Base-by-base conservation (phyloP, 2,329 filamentous ascomycete species). In the Fusarium acutatum region DNA sequence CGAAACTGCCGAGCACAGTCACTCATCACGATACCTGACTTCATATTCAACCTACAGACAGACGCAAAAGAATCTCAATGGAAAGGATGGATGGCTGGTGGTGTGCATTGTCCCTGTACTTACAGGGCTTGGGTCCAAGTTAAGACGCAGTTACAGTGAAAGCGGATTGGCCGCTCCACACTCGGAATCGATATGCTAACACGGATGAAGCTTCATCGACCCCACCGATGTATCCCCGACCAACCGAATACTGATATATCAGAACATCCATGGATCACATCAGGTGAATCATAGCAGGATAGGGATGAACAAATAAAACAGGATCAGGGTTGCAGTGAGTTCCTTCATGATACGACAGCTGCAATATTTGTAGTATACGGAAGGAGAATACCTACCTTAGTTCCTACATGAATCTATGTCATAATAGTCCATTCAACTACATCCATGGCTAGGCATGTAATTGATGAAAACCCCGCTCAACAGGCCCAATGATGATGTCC, bases 121-220 rank as follows among this genome's bases (percentile, higher is more conserved):
- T 77, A 75, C 75, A 77, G 70, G 74, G 63, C 72, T 68, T 67
- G 46, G 44, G 60, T 69, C 40, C 44, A 69, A 64, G 60, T 59
- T 72, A 72, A n/a, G 60, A 54, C 70, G 68, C 64, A 58, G 74
- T 78, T 75, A 68, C 76, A 78, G 65, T 73, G 76, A 75, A 78
- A 77, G 76, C 76, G 76, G 74, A 78, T 78, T 78, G 76, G 75
- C 64, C 61, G 64, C 75, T 76, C 75, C 76, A 74, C 74, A 78
- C 58, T 69, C 44, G 35, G 28, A 64, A 50, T 64, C 43, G 64
- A 69, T 64, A 59, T 72, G 63, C 68, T 74, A 72, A 68, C 72
- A 64, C 61, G 60, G 71, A 75, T 71, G 74, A 74, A 76, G 74
- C 74, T 40, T 72, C 74, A 69, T 75, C 65, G 59, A 67, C 74